phyloP scores from a whole-genome alignment of 164 flowering plant species.

The Chimonanthus praecox region DNA sequence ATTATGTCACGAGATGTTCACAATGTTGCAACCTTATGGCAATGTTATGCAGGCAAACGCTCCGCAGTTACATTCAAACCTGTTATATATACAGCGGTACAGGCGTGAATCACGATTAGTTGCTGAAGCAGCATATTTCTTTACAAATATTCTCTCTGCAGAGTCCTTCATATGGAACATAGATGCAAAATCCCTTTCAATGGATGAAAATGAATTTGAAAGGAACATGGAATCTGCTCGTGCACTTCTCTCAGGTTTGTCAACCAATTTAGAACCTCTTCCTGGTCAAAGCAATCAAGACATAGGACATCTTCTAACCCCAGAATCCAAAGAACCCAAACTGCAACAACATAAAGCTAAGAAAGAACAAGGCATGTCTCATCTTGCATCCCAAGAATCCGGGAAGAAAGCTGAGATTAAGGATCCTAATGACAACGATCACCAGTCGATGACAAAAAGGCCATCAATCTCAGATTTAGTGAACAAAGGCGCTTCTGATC shows the following conservation, averaged over 20 bases:
- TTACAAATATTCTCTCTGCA: slow-evolving; percentile 63
- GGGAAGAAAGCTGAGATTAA: slow-evolving; percentile 22
- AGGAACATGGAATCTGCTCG: slow-evolving; percentile 80
- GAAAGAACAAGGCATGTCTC: slow-evolving; percentile 1
- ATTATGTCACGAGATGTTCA: background rate
- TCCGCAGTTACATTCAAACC: slow-evolving; percentile 90
- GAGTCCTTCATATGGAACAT: slow-evolving; percentile 78
- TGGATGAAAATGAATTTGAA: slow-evolving; percentile 85
- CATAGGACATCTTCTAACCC: slow-evolving; percentile 16
- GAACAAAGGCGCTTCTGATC: slow-evolving; percentile 64
- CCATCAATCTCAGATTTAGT: slow-evolving; percentile 75
- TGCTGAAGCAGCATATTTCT: slow-evolving; percentile 54
- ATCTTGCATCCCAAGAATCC: slow-evolving; percentile 23
- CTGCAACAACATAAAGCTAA: slow-evolving; percentile 16
- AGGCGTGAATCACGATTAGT: slow-evolving; percentile 77
- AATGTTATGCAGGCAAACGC: slow-evolving; percentile 76
- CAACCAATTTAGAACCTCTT: slow-evolving; percentile 10
- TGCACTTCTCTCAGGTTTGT: slow-evolving; percentile 60
- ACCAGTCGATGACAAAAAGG: slow-evolving; percentile 21
- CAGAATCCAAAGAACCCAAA: slow-evolving; percentile 29
- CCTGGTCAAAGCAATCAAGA: slow-evolving; percentile 26
- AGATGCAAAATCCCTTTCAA: slow-evolving; percentile 76
- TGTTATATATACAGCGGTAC: slow-evolving; percentile 81
- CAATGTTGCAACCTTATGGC: slow-evolving; percentile 1
- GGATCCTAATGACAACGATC: slow-evolving; percentile 4